Evolutionary conservation across 352 stramenopile genomes (phyloP).

Genomic region (Phytopythium helicoides): DNA sequence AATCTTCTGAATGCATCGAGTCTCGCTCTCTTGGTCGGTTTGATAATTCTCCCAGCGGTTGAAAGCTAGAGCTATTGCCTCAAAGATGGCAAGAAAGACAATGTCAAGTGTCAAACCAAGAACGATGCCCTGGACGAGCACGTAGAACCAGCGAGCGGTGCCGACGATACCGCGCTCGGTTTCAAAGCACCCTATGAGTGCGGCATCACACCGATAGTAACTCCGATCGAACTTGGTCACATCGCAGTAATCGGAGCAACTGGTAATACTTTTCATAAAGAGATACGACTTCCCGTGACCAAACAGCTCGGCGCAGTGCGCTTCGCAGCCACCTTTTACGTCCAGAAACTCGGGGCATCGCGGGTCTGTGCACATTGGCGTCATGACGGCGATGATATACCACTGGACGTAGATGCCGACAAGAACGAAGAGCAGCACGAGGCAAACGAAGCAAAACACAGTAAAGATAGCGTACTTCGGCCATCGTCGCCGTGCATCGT

Average conservation of each 20-base stretch:
- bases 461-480: conserved; percentile 54
- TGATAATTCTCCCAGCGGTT: conserved; percentile 67
- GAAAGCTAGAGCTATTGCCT: conserved; percentile 44
- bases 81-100: conserved; percentile 64
- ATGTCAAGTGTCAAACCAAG: conserved; percentile 62
- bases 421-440: conserved; percentile 52
- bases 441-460: conserved; percentile 45
- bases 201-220: conserved; percentile 52
- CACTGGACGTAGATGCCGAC: conserved; percentile 63
- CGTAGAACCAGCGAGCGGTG: conserved; percentile 64
- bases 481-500: conserved; percentile 48
- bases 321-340: conserved; percentile 23
- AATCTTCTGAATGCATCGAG: conserved; percentile 54
- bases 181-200: conserved; percentile 48
- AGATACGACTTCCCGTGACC: conserved; percentile 38
- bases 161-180: conserved; percentile 54
- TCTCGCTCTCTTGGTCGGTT: conserved; percentile 52
- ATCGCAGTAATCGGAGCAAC: conserved; percentile 46
- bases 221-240: conserved; percentile 28
- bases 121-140: conserved; percentile 58
- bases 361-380: conserved; percentile 55
- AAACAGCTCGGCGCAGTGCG: conserved; percentile 49
- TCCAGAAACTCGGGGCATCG: conserved; percentile 44
- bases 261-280: conserved; percentile 50
- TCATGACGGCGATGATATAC: conserved; percentile 74